Base-by-base conservation (phyloP, 1,284 basidiomycete genomes). In the Coniferiporia weirii region DNA sequence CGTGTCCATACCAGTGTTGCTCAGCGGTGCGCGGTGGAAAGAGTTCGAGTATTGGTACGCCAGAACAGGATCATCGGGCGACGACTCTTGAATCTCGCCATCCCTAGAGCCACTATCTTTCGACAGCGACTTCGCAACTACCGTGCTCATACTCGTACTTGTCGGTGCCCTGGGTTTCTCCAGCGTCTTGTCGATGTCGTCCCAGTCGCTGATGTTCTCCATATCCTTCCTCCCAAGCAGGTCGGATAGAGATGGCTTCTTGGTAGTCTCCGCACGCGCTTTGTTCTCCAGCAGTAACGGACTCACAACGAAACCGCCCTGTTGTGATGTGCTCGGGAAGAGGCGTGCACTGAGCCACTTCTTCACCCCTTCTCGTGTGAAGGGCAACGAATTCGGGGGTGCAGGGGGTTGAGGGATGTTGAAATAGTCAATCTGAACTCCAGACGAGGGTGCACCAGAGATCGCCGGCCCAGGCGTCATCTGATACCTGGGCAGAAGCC, bases 341-440 rank as follows among this genome's bases (percentile, higher is more conserved):
- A 66, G 63, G 32, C 65, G 81, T 61, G 79, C 81, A 61, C 75
- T 85, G 50, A 89, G 70, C 89, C 89, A 91, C 66, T 86, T 86
- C 70, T 83, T 86, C 34, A 91, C 87, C 22, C 83, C 88, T 54
- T 87, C 83, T 13, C 87, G 76, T 15, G 81, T 88, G 69, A 80
- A 87, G 0, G 89, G 89, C 56, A 91, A 73, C 65, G 72, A 68
- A 59, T 71, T 73, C 54, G 70, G 76, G 44, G 72, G 72, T 54
- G 72, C 71, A 60, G 74, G 47, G 67, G 70, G n/a, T n/a, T 62
- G 55, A 20, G 55, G 55, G 34, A 76, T 67, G 54, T 71, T 74
- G 67, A 80, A 73, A 65, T 82, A 79, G 56, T 85, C 83, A 38
- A 70, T 69, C 54, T 79, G 75, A 44, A 79, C 77, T 4, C 45